Conservation (phyloP, 2,329 filamentous ascomycete genomes). For the Paraconiothyrium sp. region DNA sequence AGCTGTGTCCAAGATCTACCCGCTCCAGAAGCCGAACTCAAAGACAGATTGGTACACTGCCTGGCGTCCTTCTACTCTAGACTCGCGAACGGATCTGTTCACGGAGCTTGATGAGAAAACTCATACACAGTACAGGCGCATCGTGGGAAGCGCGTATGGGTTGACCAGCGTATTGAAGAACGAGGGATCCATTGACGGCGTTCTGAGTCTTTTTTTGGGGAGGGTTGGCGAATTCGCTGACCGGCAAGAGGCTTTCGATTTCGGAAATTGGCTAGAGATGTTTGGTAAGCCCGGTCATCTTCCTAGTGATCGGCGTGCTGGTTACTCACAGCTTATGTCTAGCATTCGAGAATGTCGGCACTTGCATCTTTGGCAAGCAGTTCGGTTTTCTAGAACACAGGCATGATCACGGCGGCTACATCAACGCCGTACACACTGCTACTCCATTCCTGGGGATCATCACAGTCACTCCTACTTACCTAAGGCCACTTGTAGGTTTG, state of each 20-base stretch:
- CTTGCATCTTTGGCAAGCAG: constrained; percentile 19
- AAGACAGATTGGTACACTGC: constrained; percentile 32
- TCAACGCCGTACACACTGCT: constrained; percentile 41
- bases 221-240: constrained; percentile 27
- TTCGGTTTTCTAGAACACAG: constrained; percentile 30
- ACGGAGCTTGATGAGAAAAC: constrained; percentile 22
- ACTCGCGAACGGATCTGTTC: constrained; percentile 25
- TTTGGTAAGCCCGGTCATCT: constrained; percentile 24
- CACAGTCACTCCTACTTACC: constrained; percentile 20
- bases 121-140: constrained; percentile 22
- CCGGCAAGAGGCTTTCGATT: constrained; percentile 23
- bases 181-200: constrained; percentile 26
- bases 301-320: no score
- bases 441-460: constrained; percentile 33
- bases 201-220: constrained; percentile 21
- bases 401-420: constrained; percentile 26
- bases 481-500: constrained; percentile 19
- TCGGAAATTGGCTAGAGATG: constrained; percentile 37
- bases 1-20: constrained; percentile 28
- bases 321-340: neutral
- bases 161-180: constrained; percentile 27
- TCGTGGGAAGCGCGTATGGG: constrained; percentile 22
- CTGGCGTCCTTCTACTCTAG: constrained; percentile 20
- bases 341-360: neutral
- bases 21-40: constrained; percentile 23